phyloP scores from a whole-genome alignment of 176 grass and related monocot genomes.

The Tillandsia fasciculata region DNA sequence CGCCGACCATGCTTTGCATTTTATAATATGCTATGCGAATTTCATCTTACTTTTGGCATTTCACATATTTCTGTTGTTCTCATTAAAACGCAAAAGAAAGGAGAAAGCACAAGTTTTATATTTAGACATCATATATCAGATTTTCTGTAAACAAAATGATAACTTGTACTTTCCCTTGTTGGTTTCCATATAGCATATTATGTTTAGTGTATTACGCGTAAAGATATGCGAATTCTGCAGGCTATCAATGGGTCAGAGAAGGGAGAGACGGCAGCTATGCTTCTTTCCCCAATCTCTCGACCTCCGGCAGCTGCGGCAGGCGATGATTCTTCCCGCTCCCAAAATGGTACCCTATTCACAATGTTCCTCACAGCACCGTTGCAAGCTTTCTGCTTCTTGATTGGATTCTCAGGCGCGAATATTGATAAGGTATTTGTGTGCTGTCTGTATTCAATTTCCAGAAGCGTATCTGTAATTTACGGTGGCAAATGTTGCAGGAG shows the following conservation, averaged over 20 bases:
- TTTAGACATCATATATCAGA: no score
- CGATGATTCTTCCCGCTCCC: slow-evolving; percentile 40
- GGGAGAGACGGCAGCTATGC: slow-evolving; percentile 76
- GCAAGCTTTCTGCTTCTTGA: slow-evolving; percentile 82
- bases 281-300: slow-evolving; percentile 61
- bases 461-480: neutral
- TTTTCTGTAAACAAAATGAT: neutral
- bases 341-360: slow-evolving; percentile 80
- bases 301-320: slow-evolving; percentile 28
- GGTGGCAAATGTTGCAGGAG: slow-evolving; percentile 34
- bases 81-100: no score
- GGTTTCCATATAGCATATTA: neutral
- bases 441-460: neutral
- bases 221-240: slow-evolving; percentile 20
- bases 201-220: neutral
- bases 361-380: slow-evolving; percentile 91
- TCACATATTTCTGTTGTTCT: no score
- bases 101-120: no score
- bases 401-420: slow-evolving; percentile 47
- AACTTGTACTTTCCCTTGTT: neutral
- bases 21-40: no score
- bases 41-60: no score
- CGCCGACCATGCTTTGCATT: no score
- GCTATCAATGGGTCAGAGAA: slow-evolving; percentile 71
- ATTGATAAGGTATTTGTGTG: slow-evolving; percentile 40